Conservation (phyloP, 2,329 filamentous ascomycete genomes). For the Stagonosporopsis chrysanthemi region DNA sequence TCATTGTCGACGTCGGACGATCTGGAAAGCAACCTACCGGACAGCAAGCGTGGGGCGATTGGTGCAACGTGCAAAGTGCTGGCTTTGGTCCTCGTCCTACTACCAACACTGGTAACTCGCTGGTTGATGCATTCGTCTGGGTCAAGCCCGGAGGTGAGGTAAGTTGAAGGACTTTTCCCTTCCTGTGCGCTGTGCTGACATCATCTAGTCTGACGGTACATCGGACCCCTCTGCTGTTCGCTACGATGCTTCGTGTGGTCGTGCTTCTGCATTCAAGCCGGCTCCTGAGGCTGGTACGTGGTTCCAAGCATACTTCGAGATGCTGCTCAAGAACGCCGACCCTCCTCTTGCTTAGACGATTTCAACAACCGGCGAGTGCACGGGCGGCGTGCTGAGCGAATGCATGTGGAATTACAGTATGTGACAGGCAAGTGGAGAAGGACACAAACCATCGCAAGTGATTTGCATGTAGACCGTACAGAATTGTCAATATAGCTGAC, state of each 20-base stretch:
- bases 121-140: constrained; percentile 74
- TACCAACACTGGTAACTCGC: constrained; percentile 65
- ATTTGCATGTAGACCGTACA: too few species aligned
- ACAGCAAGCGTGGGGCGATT: constrained; percentile 67
- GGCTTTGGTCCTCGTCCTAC: constrained; percentile 72
- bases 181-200: not conserved
- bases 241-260: constrained; percentile 65
- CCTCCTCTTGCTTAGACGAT: constrained; percentile 32
- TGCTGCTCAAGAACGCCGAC: constrained; percentile 46
- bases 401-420: not conserved
- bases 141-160: constrained; percentile 69
- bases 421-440: too few species aligned
- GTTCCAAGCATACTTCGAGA: constrained; percentile 62
- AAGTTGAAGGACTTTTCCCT: not conserved
- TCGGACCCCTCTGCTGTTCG: constrained; percentile 53
- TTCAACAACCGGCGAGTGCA: not conserved
- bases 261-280: constrained; percentile 63
- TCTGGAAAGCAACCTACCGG: constrained; percentile 67
- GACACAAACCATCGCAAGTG: too few species aligned
- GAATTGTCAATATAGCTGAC: not conserved
- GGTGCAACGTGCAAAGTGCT: constrained; percentile 71
- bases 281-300: constrained; percentile 74
- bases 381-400: not conserved
- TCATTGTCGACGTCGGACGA: constrained; percentile 63
- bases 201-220: constrained; percentile 53